These are phyloP conservation scores for Trichoderma atroviride DNA, from an alignment of 2,329 filamentous ascomycete genomes.

Conservation along the genomic window DNA sequence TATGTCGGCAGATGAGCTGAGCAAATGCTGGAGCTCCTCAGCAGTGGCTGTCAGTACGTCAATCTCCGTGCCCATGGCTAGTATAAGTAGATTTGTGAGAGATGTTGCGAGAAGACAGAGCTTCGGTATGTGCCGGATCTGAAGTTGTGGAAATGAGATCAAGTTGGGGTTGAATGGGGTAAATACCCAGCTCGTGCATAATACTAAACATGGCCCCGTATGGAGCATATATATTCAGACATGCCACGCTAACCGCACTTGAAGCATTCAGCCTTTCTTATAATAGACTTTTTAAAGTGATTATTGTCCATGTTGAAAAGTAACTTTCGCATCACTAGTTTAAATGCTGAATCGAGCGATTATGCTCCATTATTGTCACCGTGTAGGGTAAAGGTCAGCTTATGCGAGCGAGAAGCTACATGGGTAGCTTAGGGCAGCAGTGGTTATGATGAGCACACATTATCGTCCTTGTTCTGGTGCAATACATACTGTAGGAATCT, in stretches of 20 bases:
- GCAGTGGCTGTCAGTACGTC: conserved; percentile 15
- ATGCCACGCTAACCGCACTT: not conserved
- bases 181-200: not conserved
- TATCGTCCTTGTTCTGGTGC: not conserved
- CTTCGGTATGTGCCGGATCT: not conserved
- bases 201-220: not conserved
- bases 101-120: too few species aligned
- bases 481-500: not conserved
- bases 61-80: not conserved
- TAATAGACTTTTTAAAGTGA: not conserved
- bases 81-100: too few species aligned
- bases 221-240: not conserved
- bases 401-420: not conserved
- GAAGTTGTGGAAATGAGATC: not conserved
- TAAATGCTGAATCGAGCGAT: not conserved
- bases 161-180: not conserved
- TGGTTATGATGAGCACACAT: not conserved
- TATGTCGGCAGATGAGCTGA: conserved; percentile 4
- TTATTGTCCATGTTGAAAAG: not conserved
- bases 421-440: not conserved
- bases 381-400: not conserved
- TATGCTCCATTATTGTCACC: not conserved
- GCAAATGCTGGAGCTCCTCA: not conserved
- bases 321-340: not conserved
- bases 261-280: not conserved